Evolutionary conservation across 805 yeast genomes (phyloP), one percentile per base, ranked within the genome.

Genomic region (Priceomyces castillae): DNA sequence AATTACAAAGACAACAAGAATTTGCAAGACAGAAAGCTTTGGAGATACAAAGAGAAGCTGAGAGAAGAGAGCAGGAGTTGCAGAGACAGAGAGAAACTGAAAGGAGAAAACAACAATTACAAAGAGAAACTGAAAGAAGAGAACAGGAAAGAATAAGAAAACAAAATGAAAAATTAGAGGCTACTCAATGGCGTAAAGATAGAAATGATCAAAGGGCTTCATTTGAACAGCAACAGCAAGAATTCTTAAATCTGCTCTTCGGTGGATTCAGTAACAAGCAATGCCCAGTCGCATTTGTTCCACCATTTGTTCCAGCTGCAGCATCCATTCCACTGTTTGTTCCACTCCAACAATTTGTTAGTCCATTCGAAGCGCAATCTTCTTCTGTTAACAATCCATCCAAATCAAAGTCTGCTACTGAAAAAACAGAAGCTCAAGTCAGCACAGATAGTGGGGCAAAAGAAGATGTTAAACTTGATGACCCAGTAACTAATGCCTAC

Each of bases 191-290:
- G 28, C 39, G 40, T 39, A 43, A 37, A 30, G 42, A 35, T 16
- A 33, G 49, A 37, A 40, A 42, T 35, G 50, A 33, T 30, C 23
- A 36, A 22, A 41, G 41, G 26, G 26, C 40, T 23, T 12, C 35
- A 17, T 36, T 40, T 33, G 16, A 15, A 12, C 16, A 12, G 25
- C 23, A 41, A 46, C 64, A 60, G 47, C 63, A 59, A 50, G 58
- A 57, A 20, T 56, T 59, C 46, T 45, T 59, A 23, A 47, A 51
- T 30, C 57, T 51, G 30, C 42, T 60, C 33, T 58, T 59, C 30
- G 58, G 55, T 23, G 31, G 31, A 28, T n/a, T 28, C 15, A 11
- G 15, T 12, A 11, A 11, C n/a, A 28, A 28, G 7, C 35, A 39
- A 23, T 28, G 15, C 7, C 17, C 38, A 12, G 23, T 16, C 17